phyloP scores from a whole-genome alignment of 1,284 basidiomycete genomes.

The Ganoderma resinaceum region DNA sequence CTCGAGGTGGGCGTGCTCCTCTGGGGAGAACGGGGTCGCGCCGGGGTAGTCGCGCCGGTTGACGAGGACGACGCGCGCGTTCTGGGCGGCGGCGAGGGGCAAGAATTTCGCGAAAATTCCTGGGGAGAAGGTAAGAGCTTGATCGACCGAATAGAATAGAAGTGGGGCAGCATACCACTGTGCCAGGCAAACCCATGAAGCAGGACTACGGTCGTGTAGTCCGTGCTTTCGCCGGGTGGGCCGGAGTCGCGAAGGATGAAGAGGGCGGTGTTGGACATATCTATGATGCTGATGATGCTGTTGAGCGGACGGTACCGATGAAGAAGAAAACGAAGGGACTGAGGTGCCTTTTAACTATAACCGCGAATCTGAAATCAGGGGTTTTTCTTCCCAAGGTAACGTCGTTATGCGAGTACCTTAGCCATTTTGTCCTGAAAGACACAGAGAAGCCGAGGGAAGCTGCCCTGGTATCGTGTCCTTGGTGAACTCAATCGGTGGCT shows the following conservation, averaged over 20 bases:
- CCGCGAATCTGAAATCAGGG: neutral
- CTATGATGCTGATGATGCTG: neutral
- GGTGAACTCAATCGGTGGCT: neutral
- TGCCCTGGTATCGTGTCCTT: neutral
- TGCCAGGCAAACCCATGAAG: constrained; percentile 38
- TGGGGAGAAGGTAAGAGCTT: neutral
- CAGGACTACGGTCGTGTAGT: constrained; percentile 37
- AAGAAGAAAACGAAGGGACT: neutral
- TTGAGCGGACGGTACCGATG: neutral
- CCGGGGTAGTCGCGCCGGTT: constrained; percentile 21
- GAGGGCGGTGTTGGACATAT: neutral
- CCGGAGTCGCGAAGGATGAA: constrained; percentile 5
- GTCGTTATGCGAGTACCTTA: neutral
- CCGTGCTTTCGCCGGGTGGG: constrained; percentile 2
- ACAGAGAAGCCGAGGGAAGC: neutral
- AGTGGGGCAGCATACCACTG: constrained; percentile 22
- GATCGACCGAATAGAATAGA: neutral
- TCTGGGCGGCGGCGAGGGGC: constrained; percentile 2
- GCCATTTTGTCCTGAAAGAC: neutral
- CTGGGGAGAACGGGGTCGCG: constrained; percentile 10
- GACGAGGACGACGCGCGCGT: constrained; percentile 21
- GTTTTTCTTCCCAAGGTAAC: neutral
- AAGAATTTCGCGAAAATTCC: constrained; percentile 1
- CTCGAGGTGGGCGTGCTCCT: constrained; percentile 26
- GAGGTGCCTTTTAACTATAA: neutral